Base-by-base conservation (phyloP, 2,329 filamentous ascomycete species). In the Talaromyces rugulosus region DNA sequence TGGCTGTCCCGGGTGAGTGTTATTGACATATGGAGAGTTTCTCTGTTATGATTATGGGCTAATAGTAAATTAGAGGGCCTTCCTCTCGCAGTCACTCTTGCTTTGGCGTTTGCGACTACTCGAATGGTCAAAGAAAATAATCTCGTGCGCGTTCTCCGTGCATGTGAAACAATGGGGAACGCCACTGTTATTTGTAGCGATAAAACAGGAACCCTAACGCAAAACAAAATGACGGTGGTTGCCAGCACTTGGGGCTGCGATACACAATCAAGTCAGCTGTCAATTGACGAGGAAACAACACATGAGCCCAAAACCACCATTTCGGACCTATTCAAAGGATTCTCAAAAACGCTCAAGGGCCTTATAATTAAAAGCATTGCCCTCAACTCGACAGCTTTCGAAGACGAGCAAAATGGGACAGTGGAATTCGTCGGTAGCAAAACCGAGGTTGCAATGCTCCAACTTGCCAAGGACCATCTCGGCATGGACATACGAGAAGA, bases 151-250 rank as follows among this genome's bases (percentile, higher is more conserved):
- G 87, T 91, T 62, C 81, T 92, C 61, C 89, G 90, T 69, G 88
- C 89, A 27, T 92, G 89, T 69, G 89, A 92, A 74, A 90, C 90
- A 53, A 92, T 92, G 89, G 89, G 89, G 58, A 92, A 91, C 69
- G 89, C 89, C 6, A 90, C 88, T 0, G 89, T 89, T 0, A 88
- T 94, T 40, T 94, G 90, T 75, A 92, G 90, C 4, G 90, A 91
- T 73, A 91, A 91, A 75, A 91, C 89, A 1, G 89, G 89, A 56
- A 91, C 89, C 5, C 76, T 91, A 18, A 91, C 89, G 0, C 87
- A 89, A 62, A 90, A 90, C 70, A 86, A 87, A 73, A 90, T 90
- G 88, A 89, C 87, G 0, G 89, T 92, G 1, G 89, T 92, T 33
- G 87, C 89, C 30, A 89, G 88, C 6, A 87, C 87, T 5, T 75